These are phyloP conservation scores for Inga leiocalycina DNA, from an alignment of 306 rosid species.

Conservation along the genomic window DNA sequence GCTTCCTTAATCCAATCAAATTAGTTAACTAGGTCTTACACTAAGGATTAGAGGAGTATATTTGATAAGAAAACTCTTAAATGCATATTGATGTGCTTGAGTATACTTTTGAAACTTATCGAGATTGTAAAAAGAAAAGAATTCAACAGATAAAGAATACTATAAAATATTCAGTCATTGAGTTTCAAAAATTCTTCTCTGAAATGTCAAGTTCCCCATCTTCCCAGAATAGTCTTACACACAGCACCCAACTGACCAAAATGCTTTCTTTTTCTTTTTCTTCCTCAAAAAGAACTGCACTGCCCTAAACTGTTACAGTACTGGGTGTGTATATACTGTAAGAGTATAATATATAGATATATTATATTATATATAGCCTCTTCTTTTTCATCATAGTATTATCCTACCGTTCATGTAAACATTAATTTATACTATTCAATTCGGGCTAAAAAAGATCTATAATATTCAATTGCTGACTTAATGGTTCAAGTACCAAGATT, in stretches of 20 bases:
- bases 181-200: constrained; percentile 50
- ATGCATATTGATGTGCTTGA: neutral
- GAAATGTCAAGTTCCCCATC: constrained; percentile 63
- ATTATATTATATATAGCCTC: neutral
- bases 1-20: too few relatives aligned
- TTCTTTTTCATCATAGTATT: neutral
- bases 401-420: too few relatives aligned
- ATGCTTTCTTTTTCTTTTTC: constrained; percentile 60
- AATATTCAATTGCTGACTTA: constrained; percentile 39
- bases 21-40: too few relatives aligned
- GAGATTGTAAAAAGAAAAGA: neutral
- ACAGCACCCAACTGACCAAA: constrained; percentile 70
- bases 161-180: constrained; percentile 29
- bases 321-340: neutral
- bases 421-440: too few relatives aligned
- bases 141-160: neutral
- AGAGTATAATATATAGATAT: neutral
- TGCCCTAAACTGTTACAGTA: constrained; percentile 46
- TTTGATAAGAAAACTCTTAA: neutral
- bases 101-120: neutral
- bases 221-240: constrained; percentile 61
- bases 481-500: constrained; percentile 58
- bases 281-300: constrained; percentile 52
- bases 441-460: neutral
- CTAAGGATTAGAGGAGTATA: neutral